Percentiles rank a stretch among this genome's conserved stretches.
Conservation (phyloP, 352 stramenopile genomes). For the Phytophthora syringae region DNA sequence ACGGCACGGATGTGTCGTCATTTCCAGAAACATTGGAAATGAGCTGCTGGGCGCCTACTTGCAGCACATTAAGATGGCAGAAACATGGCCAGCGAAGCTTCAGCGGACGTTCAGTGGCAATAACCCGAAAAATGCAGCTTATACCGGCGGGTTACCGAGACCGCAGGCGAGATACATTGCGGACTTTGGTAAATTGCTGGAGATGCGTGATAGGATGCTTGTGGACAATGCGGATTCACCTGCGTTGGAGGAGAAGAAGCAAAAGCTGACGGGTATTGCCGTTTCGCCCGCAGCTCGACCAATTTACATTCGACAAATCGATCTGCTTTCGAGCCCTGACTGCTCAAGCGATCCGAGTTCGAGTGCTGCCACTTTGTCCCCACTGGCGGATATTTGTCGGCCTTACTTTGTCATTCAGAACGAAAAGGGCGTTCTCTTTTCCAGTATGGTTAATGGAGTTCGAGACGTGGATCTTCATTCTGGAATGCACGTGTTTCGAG, state of each 20-base stretch:
- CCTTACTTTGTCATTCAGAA: slow-evolving; percentile 90
- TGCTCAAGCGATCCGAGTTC: slow-evolving; percentile 14
- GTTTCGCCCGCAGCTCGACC: slow-evolving; percentile 69
- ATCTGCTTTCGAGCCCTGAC: slow-evolving; percentile 48
- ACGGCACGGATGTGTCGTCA: slow-evolving; percentile 67
- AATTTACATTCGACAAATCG: slow-evolving; percentile 86
- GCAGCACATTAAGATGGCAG: slow-evolving; percentile 74
- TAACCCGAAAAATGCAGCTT: slow-evolving; percentile 73
- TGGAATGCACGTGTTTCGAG: slow-evolving; percentile 68
- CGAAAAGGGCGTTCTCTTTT: slow-evolving; percentile 87
- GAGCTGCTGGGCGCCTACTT: slow-evolving; percentile 81
- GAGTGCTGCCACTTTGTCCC: slow-evolving; percentile 4
- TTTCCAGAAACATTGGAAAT: slow-evolving; percentile 77
- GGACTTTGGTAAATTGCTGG: slow-evolving; percentile 79
- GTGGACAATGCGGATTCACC: slow-evolving; percentile 49
- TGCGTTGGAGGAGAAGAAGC: slow-evolving; percentile 66
- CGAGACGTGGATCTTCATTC: slow-evolving; percentile 64
- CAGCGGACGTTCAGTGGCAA: slow-evolving; percentile 78
- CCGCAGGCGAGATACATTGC: slow-evolving; percentile 81
- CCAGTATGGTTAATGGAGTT: slow-evolving; percentile 85
- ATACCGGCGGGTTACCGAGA: slow-evolving; percentile 68
- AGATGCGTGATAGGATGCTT: slow-evolving; percentile 77
- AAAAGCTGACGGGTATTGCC: slow-evolving; percentile 81
- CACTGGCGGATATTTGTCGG: slow-evolving; percentile 50
- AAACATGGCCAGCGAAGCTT: slow-evolving; percentile 79